Evolutionary conservation across 805 yeast species (phyloP).

Genomic region (Myxozyma neglecta): DNA sequence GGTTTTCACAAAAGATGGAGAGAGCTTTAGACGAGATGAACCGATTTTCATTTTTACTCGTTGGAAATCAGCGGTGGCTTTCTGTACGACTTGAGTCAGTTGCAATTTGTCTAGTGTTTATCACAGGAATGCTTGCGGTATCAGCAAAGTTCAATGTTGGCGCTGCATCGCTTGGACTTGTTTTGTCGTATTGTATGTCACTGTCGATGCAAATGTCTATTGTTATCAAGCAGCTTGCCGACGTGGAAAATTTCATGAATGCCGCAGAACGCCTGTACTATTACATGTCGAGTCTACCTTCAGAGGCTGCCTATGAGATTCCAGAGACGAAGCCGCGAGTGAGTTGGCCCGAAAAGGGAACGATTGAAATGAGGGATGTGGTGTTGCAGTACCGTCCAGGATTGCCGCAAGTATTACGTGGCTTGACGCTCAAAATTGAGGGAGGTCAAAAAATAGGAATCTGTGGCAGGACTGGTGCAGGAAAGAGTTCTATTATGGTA

Average conservation of each 20-base stretch:
- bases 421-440: slow-evolving; percentile 51
- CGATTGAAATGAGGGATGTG: slow-evolving; percentile 56
- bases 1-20: slow-evolving; percentile 53
- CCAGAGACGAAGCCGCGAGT: slow-evolving; percentile 46
- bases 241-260: slow-evolving; percentile 74
- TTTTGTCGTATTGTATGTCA: slow-evolving; percentile 44
- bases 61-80: slow-evolving; percentile 73
- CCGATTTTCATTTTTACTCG: slow-evolving; percentile 62
- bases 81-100: slow-evolving; percentile 59
- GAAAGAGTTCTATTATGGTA: slow-evolving; percentile 73
- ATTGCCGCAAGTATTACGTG: slow-evolving; percentile 64
- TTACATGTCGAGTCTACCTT: slow-evolving; percentile 62
- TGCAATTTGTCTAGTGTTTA: slow-evolving; percentile 52
- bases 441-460: slow-evolving; percentile 75
- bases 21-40: slow-evolving; percentile 58
- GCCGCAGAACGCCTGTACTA: slow-evolving; percentile 70
- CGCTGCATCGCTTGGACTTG: slow-evolving; percentile 47
- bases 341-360: slow-evolving; percentile 68
- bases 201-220: slow-evolving; percentile 54
- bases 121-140: slow-evolving; percentile 61
- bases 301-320: slow-evolving; percentile 63
- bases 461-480: slow-evolving; percentile 91
- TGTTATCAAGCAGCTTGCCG: slow-evolving; percentile 64
- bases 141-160: slow-evolving; percentile 58
- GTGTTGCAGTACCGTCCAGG: slow-evolving; percentile 62